Base-by-base conservation (phyloP, 192 early-diverging fungal genomes). In the Coemansia sp. region DNA sequence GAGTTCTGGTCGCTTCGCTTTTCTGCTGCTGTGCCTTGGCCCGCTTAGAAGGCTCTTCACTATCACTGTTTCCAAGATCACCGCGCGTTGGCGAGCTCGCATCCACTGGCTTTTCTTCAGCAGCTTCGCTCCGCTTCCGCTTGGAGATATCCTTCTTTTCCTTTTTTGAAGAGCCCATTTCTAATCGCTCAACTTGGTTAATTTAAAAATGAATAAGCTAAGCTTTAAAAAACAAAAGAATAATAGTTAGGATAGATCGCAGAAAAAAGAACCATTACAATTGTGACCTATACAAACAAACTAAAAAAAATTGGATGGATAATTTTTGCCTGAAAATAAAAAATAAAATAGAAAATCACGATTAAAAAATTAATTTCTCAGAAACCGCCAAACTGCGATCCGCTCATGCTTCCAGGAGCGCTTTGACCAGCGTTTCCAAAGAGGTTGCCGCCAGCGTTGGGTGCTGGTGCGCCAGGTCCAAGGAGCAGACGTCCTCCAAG, bases 401-500 rank as follows among this genome's bases (percentile, higher is more conserved):
- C 66, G 63, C 51, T 80, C 60, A 54, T 73, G 76, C 42, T 66
- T 61, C 33, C 59, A 48, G 52, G 66, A 48, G 12, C 66, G 56
- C 57, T 67, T 51, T 5, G 36, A 7, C n/a, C 49, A 36, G 63
- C 66, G 2, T 66, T 67, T 7, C 61, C 40, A 61, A 76, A 82
- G 63, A 55, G 49, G 48, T 59, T 65, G 55, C 55, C 55, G 4
- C 55, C 64, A 29, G 58, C 38, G 20, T 42, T 34, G n/a, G 65
- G 45, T 25, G 51, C 54, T 12, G 72, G 61, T 5, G 61, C 64
- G 29, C 68, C 60, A 28, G 75, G 72, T 25, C 69, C 92, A 52
- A 95, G 67, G 85, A 95, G 84, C 54, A 92, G 85, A 31, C 88
- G 89, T 48, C 87, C 88, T 30, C 92, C 92, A 59, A 95, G 75